phyloP scores from a whole-genome alignment of 805 yeast species.

The Zygoascus biomembranicola region DNA sequence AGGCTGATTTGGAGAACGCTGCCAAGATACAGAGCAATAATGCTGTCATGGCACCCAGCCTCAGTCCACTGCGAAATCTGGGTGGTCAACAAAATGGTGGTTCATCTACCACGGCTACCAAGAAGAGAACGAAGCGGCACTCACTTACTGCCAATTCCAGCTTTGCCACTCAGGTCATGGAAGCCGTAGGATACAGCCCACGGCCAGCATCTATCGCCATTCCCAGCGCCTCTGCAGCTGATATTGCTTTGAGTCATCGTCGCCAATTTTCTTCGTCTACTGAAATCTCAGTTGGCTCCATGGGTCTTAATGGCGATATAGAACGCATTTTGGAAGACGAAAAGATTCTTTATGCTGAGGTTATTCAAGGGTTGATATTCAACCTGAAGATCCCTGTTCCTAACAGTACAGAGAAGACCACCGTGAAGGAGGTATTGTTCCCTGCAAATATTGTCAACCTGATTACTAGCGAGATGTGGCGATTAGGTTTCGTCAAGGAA shows the following conservation, averaged over 20 bases:
- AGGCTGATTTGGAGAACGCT: slow-evolving; percentile 41
- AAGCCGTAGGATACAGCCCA: slow-evolving; percentile 21
- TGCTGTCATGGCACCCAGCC: slow-evolving; percentile 29
- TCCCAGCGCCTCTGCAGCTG: slow-evolving; percentile 15
- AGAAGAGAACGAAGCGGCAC: slow-evolving; percentile 27
- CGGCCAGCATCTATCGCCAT: slow-evolving; percentile 23
- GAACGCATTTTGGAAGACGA: slow-evolving; percentile 28
- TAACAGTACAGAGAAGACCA: slow-evolving; percentile 72
- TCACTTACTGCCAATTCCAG: slow-evolving; percentile 18
- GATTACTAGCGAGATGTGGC: slow-evolving; percentile 95
- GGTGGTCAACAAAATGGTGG: slow-evolving; percentile 21
- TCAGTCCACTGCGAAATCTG: slow-evolving; percentile 19
- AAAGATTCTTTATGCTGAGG: slow-evolving; percentile 58
- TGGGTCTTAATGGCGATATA: slow-evolving; percentile 30
- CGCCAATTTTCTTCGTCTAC: slow-evolving; percentile 42
- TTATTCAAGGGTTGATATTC: slow-evolving; percentile 76
- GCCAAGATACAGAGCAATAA: slow-evolving; percentile 21
- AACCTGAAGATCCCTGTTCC: slow-evolving; percentile 81
- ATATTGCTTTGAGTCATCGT: slow-evolving; percentile 22
- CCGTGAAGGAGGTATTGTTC: slow-evolving; percentile 85
- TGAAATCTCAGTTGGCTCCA: slow-evolving; percentile 38
- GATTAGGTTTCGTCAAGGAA: slow-evolving; percentile 86
- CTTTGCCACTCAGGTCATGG: slow-evolving; percentile 13
- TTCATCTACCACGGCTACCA: slow-evolving; percentile 14
- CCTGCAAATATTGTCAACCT: slow-evolving; percentile 94